Evolutionary conservation across 495 filamentous ascomycete genomes (phyloP).

Genomic region (Xylaria flabelliformis): DNA sequence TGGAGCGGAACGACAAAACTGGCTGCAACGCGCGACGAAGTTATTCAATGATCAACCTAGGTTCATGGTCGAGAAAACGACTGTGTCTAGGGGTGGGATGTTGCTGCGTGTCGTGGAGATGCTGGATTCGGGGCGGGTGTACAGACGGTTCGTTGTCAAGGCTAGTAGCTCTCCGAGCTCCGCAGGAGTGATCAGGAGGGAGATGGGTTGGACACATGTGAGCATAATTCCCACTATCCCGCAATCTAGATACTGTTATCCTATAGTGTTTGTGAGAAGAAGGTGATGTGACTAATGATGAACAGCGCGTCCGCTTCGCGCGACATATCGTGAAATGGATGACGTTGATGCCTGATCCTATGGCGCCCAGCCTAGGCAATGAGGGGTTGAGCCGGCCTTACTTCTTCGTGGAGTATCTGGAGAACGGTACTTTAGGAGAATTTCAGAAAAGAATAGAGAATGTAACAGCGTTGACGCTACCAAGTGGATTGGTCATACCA

Average conservation of each 20-base stretch:
- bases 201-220: constrained; percentile 7
- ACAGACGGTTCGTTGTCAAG: constrained; percentile 5
- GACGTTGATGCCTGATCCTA: constrained; percentile 7
- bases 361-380: not conserved
- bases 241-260: not conserved
- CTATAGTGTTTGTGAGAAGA: not conserved
- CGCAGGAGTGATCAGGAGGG: not conserved
- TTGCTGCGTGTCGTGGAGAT: not conserved
- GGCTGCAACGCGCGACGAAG: not conserved
- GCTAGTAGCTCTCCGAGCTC: not conserved
- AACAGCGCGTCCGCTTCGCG: constrained; percentile 5
- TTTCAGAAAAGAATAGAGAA: not conserved
- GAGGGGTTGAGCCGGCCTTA: not conserved
- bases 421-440: constrained; percentile 1
- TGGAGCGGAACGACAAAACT: not conserved
- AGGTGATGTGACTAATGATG: not conserved
- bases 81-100: not conserved
- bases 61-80: not conserved
- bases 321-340: constrained; percentile 1
- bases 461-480: not conserved
- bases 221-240: not conserved
- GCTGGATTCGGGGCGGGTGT: not conserved
- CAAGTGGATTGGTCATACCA: constrained; percentile 3
- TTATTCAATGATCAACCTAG: not conserved
- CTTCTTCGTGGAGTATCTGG: constrained; percentile 1